These are phyloP conservation scores for Bolboschoenoplectus hybrid DNA, from an alignment of 202 grass and related monocot species.

Conservation along the genomic window DNA sequence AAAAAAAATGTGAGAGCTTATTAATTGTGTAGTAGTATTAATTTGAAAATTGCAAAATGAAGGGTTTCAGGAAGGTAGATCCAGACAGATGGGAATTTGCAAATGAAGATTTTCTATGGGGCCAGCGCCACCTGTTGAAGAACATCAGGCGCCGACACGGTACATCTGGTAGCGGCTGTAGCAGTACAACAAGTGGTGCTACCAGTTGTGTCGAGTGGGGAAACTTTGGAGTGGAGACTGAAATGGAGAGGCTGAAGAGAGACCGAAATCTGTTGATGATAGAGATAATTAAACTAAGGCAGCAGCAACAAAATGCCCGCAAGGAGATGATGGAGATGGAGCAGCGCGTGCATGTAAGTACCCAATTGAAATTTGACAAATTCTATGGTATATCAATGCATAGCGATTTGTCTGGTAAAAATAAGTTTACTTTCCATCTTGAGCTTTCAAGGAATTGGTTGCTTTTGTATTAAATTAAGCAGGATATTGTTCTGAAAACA, in stretches of 20 bases:
- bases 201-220: slow-evolving; percentile 5
- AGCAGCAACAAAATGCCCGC: slow-evolving; percentile 53
- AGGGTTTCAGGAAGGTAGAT: slow-evolving; percentile 89
- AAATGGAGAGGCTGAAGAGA: slow-evolving; percentile 50
- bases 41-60: slow-evolving; percentile 1
- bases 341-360: slow-evolving; percentile 45
- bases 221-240: slow-evolving; percentile 30
- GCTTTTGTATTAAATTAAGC: not conserved
- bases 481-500: not conserved
- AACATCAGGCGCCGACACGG: slow-evolving; percentile 59
- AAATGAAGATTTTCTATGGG: slow-evolving; percentile 63
- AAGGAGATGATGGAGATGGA: slow-evolving; percentile 58
- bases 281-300: slow-evolving; percentile 66
- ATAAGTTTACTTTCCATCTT: not conserved
- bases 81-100: slow-evolving; percentile 86
- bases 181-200: not conserved
- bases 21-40: not conserved
- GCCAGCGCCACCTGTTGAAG: slow-evolving; percentile 65
- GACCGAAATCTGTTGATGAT: slow-evolving; percentile 57
- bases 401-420: not conserved
- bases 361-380: not conserved
- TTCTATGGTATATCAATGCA: not conserved
- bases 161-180: not conserved
- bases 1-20: not conserved
- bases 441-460: not conserved